phyloP scores from a whole-genome alignment of 2,329 filamentous ascomycete species.

The Ceratocystis papillata region DNA sequence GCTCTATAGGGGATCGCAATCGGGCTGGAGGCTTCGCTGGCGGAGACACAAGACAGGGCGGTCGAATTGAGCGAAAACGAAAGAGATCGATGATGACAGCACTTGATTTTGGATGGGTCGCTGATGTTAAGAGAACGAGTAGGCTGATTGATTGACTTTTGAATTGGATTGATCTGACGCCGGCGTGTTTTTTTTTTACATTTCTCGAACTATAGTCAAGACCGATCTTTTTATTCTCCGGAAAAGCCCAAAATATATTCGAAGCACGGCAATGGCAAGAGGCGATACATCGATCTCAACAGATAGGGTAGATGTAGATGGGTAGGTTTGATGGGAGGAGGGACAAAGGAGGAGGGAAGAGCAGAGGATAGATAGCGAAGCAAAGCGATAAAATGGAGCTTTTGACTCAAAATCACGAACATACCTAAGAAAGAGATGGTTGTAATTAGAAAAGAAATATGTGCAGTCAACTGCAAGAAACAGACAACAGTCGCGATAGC shows the following conservation, averaged over 20 bases:
- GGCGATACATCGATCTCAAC: background rate
- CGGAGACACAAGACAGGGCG: background rate
- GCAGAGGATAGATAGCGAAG: background rate
- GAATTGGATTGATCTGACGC: background rate
- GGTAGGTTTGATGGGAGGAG: background rate
- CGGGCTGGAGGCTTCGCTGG: background rate
- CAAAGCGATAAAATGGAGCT: background rate
- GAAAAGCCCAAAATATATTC: background rate
- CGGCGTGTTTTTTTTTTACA: background rate
- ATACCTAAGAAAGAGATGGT: slow-evolving; percentile 23
- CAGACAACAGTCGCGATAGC: slow-evolving; percentile 19
- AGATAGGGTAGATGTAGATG: background rate
- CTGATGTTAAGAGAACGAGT: background rate
- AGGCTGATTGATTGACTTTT: slow-evolving; percentile 1
- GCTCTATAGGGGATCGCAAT: background rate
- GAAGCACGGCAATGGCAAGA: background rate
- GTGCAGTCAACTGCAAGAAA: slow-evolving; percentile 24
- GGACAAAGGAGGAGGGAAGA: background rate
- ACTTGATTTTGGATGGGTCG: background rate
- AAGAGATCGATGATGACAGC: background rate
- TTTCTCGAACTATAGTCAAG: background rate
- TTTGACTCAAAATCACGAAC: background rate
- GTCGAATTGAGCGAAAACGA: background rate
- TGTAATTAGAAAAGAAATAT: slow-evolving; percentile 23
- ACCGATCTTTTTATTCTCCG: too few species aligned